phyloP scores from a whole-genome alignment of 2,329 filamentous ascomycete genomes.

The Talaromyces sp. region DNA sequence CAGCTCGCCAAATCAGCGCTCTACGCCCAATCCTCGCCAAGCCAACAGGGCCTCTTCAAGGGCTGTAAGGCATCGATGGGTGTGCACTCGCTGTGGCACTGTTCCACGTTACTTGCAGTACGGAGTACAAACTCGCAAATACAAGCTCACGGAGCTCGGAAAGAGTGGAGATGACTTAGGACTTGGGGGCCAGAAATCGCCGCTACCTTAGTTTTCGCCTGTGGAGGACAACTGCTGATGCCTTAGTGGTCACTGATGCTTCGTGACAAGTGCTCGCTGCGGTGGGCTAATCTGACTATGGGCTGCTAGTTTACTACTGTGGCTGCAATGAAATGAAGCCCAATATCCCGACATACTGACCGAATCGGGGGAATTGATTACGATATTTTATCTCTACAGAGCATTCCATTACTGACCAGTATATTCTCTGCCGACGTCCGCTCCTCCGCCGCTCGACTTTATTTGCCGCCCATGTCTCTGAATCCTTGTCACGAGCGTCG shows the following conservation, averaged over 20 bases:
- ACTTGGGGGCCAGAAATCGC: slow-evolving; percentile 1
- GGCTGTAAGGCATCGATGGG: background rate
- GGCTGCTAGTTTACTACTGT: background rate
- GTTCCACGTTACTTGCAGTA: background rate
- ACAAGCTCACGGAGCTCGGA: background rate
- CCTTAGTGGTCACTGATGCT: background rate
- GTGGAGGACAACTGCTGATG: background rate
- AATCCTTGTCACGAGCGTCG: background rate
- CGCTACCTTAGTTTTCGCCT: background rate
- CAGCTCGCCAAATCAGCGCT: background rate
- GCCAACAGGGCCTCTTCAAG: background rate
- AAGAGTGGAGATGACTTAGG: slow-evolving; percentile 1
- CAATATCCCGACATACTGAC: background rate
- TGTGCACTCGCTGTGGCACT: background rate
- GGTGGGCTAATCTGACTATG: background rate
- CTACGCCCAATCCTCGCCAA: background rate
- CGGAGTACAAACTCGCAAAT: background rate
- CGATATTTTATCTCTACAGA: background rate
- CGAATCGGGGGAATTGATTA: background rate
- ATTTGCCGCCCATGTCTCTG: background rate
- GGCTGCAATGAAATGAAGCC: background rate
- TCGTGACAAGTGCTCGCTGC: background rate
- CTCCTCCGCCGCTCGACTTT: background rate
- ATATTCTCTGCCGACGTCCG: background rate
- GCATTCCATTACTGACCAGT: background rate